phyloP scores from a whole-genome alignment of 1,284 basidiomycete species.

The Cutaneotrichosporon sp. region DNA sequence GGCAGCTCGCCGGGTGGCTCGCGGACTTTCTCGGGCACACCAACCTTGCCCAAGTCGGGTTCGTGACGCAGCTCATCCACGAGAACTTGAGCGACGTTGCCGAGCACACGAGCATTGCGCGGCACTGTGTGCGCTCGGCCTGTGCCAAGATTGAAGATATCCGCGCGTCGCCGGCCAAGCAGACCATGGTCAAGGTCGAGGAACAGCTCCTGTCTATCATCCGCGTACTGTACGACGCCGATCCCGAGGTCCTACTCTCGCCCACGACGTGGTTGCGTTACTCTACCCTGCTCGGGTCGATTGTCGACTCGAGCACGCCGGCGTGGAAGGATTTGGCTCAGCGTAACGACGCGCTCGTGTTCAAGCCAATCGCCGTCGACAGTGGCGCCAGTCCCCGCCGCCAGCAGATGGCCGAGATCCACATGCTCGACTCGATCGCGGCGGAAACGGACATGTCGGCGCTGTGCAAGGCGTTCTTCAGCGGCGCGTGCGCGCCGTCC shows the following conservation, averaged over 20 bases:
- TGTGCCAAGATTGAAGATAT: conserved; percentile 59
- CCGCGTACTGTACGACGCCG: conserved; percentile 29
- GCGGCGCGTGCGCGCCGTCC: conserved; percentile 35
- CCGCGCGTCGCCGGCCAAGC: conserved; percentile 24
- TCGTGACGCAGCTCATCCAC: conserved; percentile 68
- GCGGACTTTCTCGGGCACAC: conserved; percentile 67
- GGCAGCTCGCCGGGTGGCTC: conserved; percentile 75
- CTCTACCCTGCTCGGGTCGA: conserved; percentile 38
- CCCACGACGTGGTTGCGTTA: conserved; percentile 54
- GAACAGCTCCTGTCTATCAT: conserved; percentile 30
- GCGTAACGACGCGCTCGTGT: conserved; percentile 72
- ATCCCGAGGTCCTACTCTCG: conserved; percentile 33
- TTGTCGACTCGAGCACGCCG: conserved; percentile 16
- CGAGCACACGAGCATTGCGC: conserved; percentile 37
- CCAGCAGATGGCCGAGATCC: conserved; percentile 65
- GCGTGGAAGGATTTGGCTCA: conserved; percentile 52
- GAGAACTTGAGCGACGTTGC: conserved; percentile 72
- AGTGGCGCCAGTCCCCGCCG: conserved; percentile 42
- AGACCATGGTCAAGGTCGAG: conserved; percentile 28
- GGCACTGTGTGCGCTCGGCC: conserved; percentile 32
- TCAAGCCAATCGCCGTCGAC: conserved; percentile 56
- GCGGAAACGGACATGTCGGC: conserved; percentile 60
- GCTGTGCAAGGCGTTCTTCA: conserved; percentile 59
- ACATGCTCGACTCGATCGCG: conserved; percentile 77
- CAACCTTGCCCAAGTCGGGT: conserved; percentile 79